Evolutionary conservation across 805 yeast genomes (phyloP), one percentile per base, ranked within the genome.

Genomic region (Kluyveromyces wickerhamii): DNA sequence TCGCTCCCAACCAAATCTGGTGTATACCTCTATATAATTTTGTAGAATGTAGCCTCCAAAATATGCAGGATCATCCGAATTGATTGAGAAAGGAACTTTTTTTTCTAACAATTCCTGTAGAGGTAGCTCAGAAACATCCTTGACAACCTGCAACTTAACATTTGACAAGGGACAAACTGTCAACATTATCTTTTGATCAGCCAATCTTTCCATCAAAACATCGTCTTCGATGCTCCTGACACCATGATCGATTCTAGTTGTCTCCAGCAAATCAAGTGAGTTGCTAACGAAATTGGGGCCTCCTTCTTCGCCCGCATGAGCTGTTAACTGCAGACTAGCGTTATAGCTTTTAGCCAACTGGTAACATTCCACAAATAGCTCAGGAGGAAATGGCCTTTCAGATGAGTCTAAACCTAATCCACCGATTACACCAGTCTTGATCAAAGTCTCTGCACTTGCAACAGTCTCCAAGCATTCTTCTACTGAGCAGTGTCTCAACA

Each of bases 251-350:
- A 84, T 78, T 57, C 95, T 71, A 21, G 77, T 67, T 17, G 73
- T 83, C 2, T 72, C 66, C 38, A 80, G 66, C 30, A 65, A 38
- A 47, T 79, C 78, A 41, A 83, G 60, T 2, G 92, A 62, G 35
- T 66, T 67, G 7, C 60, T 39, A 18, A 83, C 82, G 45, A 65
- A 81, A n/a, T 73, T 69, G 27, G 85, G 76, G 43, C 79, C 84
- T 35, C 89, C 94, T 63, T 84, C 94, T 60, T 84, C 94, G 48
- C 94, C 94, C 2, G 92, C 94, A 51, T 84, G 94, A 2, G 94
- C 89, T 23, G 94, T 84, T 36, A 80, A 65, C 25, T 74, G 69
- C 36, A 78, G 69, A 16, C 71, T 60, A 16, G 79, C 74, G 49
- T 65, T 71, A 27, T 63, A 51, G 16, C 63, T 60, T 36, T 63